Base-by-base conservation (phyloP, 345 rosid genomes). In the Populus simonii region DNA sequence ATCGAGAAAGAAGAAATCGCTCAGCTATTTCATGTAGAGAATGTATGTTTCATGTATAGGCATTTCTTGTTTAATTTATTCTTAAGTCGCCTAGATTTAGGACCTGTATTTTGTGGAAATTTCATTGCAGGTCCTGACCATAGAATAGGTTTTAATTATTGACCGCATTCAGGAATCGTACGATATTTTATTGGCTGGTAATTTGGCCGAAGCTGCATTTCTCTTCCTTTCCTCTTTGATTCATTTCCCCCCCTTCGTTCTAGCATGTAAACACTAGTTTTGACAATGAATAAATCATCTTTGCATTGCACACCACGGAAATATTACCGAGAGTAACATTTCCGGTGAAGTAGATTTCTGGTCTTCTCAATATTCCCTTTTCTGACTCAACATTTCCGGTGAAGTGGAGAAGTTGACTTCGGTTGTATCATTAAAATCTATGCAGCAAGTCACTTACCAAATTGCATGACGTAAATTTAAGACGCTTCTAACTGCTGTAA, bases 11-110 rank as follows among this genome's bases (percentile, higher is more conserved):
- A 94, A 85, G 87, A 87, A 76, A 17, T 89, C 97, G 17, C 90
- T 92, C 18, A 96, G 99, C 88, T 96, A 96, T 84, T 96, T 93
- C 86, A 91, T 96, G 98, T 96, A 93, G 92, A 84, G 86, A 45
- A 36, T 51, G 39, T 1, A 27, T 39, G 16, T 67, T 35, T 1
- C 36, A 72, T 71, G 83, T 84, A 84, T 84, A 89, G 82, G 43
- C 78, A 41, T 78, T 78, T 66, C 74, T 74, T 83, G 84, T 78
- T 75, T 76, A 68, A 70, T 77, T 73, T 53, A 79, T 80, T 79
- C 74, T 71, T 76, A 22, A 3, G 69, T 45, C 75, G 51, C 76
- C 51, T 71, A 73, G 74, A 72, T 62, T 39, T 55, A 78, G 73
- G 84, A 41, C 75, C 78, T 35, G 74, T 55, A 38, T 51, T 78